phyloP scores from a whole-genome alignment of 441 rosid species.

The Theobroma grandiflorum region DNA sequence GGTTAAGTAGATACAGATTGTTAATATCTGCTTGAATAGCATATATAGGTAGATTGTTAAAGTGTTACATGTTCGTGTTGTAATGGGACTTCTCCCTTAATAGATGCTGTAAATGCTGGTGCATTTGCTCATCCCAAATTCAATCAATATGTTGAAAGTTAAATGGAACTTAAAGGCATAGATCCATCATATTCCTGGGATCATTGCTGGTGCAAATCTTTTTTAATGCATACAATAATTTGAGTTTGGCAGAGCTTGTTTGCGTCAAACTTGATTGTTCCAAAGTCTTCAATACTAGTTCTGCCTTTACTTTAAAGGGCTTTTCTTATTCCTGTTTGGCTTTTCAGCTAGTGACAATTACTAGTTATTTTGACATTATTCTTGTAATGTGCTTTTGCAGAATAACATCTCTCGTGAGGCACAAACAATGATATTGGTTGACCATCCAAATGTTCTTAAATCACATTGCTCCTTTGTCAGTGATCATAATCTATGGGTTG shows the following conservation, averaged over 20 bases:
- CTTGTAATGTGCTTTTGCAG: constrained; percentile 43
- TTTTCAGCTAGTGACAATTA: not conserved
- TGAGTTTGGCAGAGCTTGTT: not conserved
- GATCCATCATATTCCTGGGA: constrained; percentile 4
- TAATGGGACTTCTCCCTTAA: not conserved
- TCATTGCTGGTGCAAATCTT: not conserved
- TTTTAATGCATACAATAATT: not conserved
- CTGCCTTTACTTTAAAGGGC: constrained; percentile 1
- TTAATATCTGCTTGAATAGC: not conserved
- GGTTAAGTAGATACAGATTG: not conserved
- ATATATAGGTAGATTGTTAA: not conserved
- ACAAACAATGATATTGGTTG: constrained; percentile 93
- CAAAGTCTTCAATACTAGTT: not conserved
- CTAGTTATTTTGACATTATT: constrained; percentile 11
- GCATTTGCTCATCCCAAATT: constrained; percentile 5
- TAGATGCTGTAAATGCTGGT: not conserved
- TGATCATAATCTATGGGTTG: constrained; percentile 94
- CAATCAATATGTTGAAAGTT: constrained; percentile 19
- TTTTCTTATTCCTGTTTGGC: not conserved
- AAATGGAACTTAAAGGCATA: not conserved
- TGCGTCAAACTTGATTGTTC: constrained; percentile 1
- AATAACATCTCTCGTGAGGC: constrained; percentile 90
- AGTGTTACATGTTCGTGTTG: not conserved
- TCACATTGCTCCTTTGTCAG: constrained; percentile 94
- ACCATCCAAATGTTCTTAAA: constrained; percentile 92